Evolutionary conservation across 306 rosid species (phyloP).

Genomic region (Quercus suber): DNA sequence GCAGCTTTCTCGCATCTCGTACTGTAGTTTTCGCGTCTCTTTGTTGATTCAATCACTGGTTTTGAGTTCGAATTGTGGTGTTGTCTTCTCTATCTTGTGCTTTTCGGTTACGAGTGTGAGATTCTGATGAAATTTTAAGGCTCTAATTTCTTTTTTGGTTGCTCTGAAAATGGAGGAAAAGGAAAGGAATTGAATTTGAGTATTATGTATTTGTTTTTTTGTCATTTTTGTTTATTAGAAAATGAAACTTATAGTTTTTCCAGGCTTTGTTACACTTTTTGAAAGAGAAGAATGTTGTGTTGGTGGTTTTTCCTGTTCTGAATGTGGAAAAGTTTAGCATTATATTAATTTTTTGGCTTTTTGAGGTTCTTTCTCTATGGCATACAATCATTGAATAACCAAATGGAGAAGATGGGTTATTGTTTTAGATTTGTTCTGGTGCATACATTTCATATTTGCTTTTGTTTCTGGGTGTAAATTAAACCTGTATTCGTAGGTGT

Average conservation of each 20-base stretch:
- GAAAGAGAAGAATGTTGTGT: neutral
- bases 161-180: slow-evolving; percentile 16
- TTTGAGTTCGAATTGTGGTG: slow-evolving; percentile 44
- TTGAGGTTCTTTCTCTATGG: neutral
- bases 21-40: slow-evolving; percentile 12
- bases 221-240: slow-evolving; percentile 17
- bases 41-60: slow-evolving; percentile 26
- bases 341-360: neutral
- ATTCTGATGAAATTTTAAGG: slow-evolving; percentile 31
- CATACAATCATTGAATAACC: neutral
- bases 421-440: slow-evolving; percentile 2
- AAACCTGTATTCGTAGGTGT: no score
- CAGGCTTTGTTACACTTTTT: neutral
- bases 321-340: neutral
- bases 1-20: slow-evolving; percentile 41
- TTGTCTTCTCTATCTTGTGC: slow-evolving; percentile 43
- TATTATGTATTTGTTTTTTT: neutral
- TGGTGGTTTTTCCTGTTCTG: neutral
- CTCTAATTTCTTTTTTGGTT: slow-evolving; percentile 26
- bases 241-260: neutral
- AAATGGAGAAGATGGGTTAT: slow-evolving; percentile 10
- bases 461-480: neutral
- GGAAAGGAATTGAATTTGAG: slow-evolving; percentile 11
- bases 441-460: neutral
- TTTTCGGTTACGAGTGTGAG: slow-evolving; percentile 36